A percentile compares a stretch with the other conserved stretches of the same genome.
These are phyloP conservation scores for Larix kaempferi DNA, from an alignment of 75 land plant species.

Conservation along the genomic window DNA sequence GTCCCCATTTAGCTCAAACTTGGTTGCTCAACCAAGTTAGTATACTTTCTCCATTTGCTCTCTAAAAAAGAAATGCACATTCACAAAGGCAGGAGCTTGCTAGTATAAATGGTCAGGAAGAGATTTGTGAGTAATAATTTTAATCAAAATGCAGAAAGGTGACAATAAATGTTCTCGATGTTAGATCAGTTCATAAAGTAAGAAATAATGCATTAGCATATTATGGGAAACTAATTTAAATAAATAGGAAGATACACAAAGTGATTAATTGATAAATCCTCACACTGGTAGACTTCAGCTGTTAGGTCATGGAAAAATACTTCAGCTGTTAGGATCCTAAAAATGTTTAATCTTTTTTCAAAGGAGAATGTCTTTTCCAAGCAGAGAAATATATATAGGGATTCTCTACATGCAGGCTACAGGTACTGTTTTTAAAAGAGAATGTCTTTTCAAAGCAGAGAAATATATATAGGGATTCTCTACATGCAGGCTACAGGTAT, in stretches of 20 bases:
- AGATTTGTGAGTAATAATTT: too few species aligned
- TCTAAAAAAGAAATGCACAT: too few species aligned
- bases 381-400: neutral
- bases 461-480: neutral
- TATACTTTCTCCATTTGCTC: too few species aligned
- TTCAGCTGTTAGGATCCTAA: neutral
- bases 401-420: neutral
- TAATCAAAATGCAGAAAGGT: too few species aligned
- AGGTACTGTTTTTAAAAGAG: neutral
- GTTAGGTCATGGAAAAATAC: neutral
- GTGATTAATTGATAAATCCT: neutral
- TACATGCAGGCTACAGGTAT: neutral
- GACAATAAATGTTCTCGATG: too few species aligned
- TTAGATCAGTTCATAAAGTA: too few species aligned
- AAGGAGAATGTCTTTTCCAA: neutral
- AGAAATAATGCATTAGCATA: too few species aligned
- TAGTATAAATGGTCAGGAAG: too few species aligned
- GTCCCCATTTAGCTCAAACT: too few species aligned
- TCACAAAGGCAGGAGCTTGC: too few species aligned
- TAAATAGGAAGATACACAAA: neutral
- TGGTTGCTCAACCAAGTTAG: too few species aligned
- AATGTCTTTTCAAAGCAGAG: neutral
- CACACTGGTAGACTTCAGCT: neutral
- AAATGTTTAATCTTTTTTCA: neutral
- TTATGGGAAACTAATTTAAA: too few species aligned